These are phyloP conservation scores for Hyphopichia pseudoburtonii DNA, from an alignment of 1,139 yeast species.

Conservation along the genomic window DNA sequence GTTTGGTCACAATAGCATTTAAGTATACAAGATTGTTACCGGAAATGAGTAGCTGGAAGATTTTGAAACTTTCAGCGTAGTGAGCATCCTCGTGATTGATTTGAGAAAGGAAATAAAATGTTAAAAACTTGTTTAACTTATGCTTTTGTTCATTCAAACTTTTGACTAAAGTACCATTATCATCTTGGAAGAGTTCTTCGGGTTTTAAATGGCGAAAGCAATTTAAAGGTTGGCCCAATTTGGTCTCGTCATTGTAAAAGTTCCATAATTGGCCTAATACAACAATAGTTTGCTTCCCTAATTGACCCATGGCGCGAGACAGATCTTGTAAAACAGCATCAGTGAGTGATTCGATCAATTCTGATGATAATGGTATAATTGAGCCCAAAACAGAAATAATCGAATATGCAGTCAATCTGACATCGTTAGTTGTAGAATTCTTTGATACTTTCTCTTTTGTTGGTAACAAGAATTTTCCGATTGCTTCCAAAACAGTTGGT, in stretches of 20 bases:
- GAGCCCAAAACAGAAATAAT: conserved; percentile 75
- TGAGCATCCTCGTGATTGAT: conserved; percentile 7
- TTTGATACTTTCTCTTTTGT: conserved; percentile 14
- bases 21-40: conserved; percentile 19
- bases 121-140: conserved; percentile 32
- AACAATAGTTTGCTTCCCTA: conserved; percentile 32
- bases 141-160: conserved; percentile 25
- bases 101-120: conserved; percentile 24
- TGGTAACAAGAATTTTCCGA: conserved; percentile 52
- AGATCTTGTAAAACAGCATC: conserved; percentile 50
- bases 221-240: conserved; percentile 8
- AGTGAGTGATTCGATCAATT: conserved; percentile 67
- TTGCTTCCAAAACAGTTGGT: conserved; percentile 57
- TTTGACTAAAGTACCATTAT: conserved; percentile 13
- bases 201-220: conserved; percentile 19
- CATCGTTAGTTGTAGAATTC: conserved; percentile 47
- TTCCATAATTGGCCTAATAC: conserved; percentile 47
- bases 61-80: conserved; percentile 15
- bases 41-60: conserved; percentile 24
- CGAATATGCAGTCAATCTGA: conserved; percentile 82
- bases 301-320: conserved; percentile 9
- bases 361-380: conserved; percentile 64
- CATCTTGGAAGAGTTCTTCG: conserved; percentile 13
- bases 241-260: conserved; percentile 21
- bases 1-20: conserved; percentile 20